Evolutionary conservation across 2,329 filamentous ascomycete genomes (phyloP).

Genomic region (Hypocreales sp.): DNA sequence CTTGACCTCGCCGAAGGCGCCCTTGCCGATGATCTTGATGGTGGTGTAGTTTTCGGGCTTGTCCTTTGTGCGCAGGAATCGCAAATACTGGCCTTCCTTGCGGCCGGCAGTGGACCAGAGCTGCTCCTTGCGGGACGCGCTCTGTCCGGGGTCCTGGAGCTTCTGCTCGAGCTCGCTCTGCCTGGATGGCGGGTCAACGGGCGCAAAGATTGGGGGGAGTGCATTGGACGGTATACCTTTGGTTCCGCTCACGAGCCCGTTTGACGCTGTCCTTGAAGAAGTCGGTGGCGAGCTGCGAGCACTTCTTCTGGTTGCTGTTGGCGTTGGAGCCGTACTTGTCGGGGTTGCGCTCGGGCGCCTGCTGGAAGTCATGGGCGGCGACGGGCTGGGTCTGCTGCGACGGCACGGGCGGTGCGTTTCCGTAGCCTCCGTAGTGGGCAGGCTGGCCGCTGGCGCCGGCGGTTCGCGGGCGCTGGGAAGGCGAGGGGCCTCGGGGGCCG

Average conservation of each 20-base stretch:
- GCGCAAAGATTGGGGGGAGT: no score
- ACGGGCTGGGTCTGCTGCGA: slow-evolving; percentile 41
- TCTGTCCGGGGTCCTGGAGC: slow-evolving; percentile 60
- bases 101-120: slow-evolving; percentile 74
- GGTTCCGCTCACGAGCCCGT: slow-evolving; percentile 84
- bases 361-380: slow-evolving; percentile 47
- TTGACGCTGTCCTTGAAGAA: slow-evolving; percentile 99
- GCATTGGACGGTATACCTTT: slow-evolving; percentile 74
- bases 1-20: slow-evolving; percentile 96
- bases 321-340: slow-evolving; percentile 54
- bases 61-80: slow-evolving; percentile 87
- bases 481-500: slow-evolving; percentile 49
- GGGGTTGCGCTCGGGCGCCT: slow-evolving; percentile 72
- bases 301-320: slow-evolving; percentile 57
- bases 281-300: slow-evolving; percentile 57
- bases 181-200: slow-evolving; percentile 42
- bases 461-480: slow-evolving; percentile 67
- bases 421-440: slow-evolving; percentile 47
- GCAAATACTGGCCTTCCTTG: slow-evolving; percentile 83
- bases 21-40: slow-evolving; percentile 97
- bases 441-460: slow-evolving; percentile 54
- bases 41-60: slow-evolving; percentile 90
- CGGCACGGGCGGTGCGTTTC: slow-evolving; percentile 50
- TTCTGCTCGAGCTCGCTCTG: slow-evolving; percentile 86
- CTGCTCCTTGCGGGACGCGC: slow-evolving; percentile 63